A percentile compares a stretch with the other conserved stretches of the same genome.
phyloP scores from a whole-genome alignment of 768 basidiomycete species.

The Suillus fuscotomentosus region DNA sequence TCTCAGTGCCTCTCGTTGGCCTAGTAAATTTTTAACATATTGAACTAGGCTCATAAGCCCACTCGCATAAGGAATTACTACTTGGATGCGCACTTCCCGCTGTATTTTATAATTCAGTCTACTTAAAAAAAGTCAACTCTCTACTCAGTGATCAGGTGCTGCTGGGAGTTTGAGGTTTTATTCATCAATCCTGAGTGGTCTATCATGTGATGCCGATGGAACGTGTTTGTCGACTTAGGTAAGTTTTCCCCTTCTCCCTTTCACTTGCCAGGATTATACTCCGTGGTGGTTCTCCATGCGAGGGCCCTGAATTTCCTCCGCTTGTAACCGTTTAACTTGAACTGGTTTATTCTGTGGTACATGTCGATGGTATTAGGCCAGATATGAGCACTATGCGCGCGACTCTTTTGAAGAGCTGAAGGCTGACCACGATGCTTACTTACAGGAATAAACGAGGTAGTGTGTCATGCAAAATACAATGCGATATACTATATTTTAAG shows the following conservation, averaged over 20 bases:
- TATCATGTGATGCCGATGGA: neutral
- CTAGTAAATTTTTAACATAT: neutral
- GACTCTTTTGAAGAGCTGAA: neutral
- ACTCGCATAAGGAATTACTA: conserved; percentile 60
- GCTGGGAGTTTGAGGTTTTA: neutral
- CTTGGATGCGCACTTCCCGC: conserved; percentile 13
- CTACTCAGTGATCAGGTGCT: neutral
- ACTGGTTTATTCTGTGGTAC: conserved; percentile 47
- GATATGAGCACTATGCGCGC: conserved; percentile 61
- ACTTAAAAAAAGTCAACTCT: conserved; percentile 5
- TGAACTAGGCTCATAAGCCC: conserved; percentile 83
- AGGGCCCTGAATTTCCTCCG: conserved; percentile 26
- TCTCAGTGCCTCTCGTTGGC: conserved; percentile 2
- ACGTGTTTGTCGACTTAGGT: conserved; percentile 18
- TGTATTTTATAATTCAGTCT: conserved; percentile 28
- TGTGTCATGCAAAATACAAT: neutral
- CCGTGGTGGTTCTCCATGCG: conserved; percentile 54
- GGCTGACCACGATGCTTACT: neutral
- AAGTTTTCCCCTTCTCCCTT: conserved; percentile 19
- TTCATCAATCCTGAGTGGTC: neutral
- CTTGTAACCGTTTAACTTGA: conserved; percentile 46
- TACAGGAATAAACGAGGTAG: neutral
- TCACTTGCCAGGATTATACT: conserved; percentile 52
- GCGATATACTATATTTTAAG: neutral
- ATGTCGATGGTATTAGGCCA: conserved; percentile 82